Conservation (phyloP, 73 alveolate genomes). For the Stentor coeruleus region DNA sequence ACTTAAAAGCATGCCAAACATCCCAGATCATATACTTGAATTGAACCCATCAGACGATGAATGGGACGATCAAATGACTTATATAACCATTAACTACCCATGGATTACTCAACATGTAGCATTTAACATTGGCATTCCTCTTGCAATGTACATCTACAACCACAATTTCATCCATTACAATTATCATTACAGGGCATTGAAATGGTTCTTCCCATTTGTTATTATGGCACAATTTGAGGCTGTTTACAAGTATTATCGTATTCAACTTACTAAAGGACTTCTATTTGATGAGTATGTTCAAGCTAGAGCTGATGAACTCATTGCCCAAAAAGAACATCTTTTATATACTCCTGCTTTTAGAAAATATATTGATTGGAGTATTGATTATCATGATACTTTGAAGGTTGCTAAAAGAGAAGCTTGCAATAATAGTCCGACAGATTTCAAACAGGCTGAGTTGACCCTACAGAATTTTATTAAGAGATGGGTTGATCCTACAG, state of each 20-base stretch:
- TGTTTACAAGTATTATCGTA: slow-evolving; percentile 55
- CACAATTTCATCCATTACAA: slow-evolving; percentile 32
- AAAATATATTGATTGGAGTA: slow-evolving; percentile 54
- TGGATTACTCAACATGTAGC: not conserved
- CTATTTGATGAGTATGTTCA: slow-evolving; percentile 71
- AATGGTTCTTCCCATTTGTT: slow-evolving; percentile 31
- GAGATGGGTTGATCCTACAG: slow-evolving; percentile 42
- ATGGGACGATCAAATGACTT: slow-evolving; percentile 79
- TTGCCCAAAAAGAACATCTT: slow-evolving; percentile 61
- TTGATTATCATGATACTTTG: slow-evolving; percentile 57
- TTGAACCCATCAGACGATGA: slow-evolving; percentile 66
- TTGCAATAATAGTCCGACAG: slow-evolving; percentile 59
- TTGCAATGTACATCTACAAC: slow-evolving; percentile 13
- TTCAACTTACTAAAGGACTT: slow-evolving; percentile 59
- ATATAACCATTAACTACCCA: slow-evolving; percentile 52
- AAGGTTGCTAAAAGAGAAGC: slow-evolving; percentile 59
- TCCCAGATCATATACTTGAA: slow-evolving; percentile 53
- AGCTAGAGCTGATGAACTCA: slow-evolving; percentile 74
- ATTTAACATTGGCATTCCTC: slow-evolving; percentile 21
- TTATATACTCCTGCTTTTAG: slow-evolving; percentile 47
- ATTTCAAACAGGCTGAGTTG: slow-evolving; percentile 66
- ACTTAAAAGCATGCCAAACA: slow-evolving; percentile 52
- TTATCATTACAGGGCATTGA: slow-evolving; percentile 7
- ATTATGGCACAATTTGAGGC: slow-evolving; percentile 39
- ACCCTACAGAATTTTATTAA: slow-evolving; percentile 59